Evolutionary conservation across 352 stramenopile genomes (phyloP), one percentile per base, ranked within the genome.

Genomic region (Pythium periplocum): DNA sequence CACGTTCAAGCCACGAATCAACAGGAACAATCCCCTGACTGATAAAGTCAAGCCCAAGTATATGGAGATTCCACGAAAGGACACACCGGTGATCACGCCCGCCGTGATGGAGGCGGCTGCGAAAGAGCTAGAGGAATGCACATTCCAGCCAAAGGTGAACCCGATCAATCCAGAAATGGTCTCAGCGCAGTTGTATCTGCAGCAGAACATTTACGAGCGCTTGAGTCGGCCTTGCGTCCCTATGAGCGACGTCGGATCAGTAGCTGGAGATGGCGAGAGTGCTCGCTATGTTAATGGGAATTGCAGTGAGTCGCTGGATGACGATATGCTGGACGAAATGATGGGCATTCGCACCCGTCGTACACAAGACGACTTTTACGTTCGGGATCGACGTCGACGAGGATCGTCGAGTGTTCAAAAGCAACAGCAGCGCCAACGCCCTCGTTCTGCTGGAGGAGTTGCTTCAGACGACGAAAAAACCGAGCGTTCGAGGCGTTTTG

Each of bases 201-300:
- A 90, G 57, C 79, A 94, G 54, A 86, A 94, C 50, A 91, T 94
- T 49, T 91, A 87, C 64, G 79, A 91, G 44, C 79, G 81, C 2
- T 68, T 94, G 26, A 94, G 83, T 51, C 78, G 76, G 2, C 76
- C 78, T 1, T 87, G 76, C 45, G 66, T 54, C 17, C 53, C 60
- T 6, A 43, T 52, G 2, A 41, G 32, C 1, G 63, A 75, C 6
- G 53, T 3, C 31, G 31, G 40, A 10, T 39, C 10, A 30, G 39
- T 5, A 4, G 30, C 4, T 5, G 51, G 51, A 3, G 35, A 12
- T 10, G 38, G 26, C 11, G 34, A 48, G 8, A 7, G 35, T 71
- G 7, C 62, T 71, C 35, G 52, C 55, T n/a, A 64, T 67, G 44
- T 8, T 42, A 12, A 12, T 42, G 38, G 38, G 38, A 42, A 12